Percentiles rank a stretch among this genome's conserved stretches.
Evolutionary conservation across 176 grass and related monocot genomes (phyloP).

Genomic region (Saccharum officinarum): DNA sequence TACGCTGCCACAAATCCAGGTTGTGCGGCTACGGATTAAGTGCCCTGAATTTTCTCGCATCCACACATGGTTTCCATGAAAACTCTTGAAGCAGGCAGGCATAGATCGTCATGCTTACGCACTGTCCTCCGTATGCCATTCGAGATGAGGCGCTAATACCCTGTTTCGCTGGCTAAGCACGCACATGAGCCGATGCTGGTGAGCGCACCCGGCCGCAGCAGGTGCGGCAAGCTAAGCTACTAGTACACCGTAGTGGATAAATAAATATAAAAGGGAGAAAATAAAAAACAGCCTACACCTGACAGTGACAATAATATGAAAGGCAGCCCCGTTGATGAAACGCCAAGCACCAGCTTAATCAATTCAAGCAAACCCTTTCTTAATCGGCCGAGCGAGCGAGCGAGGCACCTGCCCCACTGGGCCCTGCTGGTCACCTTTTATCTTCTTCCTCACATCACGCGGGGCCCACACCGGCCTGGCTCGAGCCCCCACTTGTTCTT

Average conservation of each 20-base stretch:
- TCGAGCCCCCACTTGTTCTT: not conserved
- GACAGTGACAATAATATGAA: constrained; percentile 4
- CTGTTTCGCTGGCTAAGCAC: not conserved
- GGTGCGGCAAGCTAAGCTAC: constrained; percentile 2
- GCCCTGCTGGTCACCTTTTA: not conserved
- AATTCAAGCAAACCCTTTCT: not conserved
- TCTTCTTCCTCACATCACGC: constrained; percentile 48
- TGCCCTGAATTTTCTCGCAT: no score
- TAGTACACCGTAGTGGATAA: no score
- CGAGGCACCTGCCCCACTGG: not conserved
- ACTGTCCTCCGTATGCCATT: not conserved
- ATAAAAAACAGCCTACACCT: not conserved
- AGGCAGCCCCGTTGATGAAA: constrained; percentile 23
- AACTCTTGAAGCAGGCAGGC: no score
- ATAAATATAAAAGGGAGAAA: no score
- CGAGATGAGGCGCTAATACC: not conserved
- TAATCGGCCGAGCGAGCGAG: constrained; percentile 1
- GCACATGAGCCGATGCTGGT: constrained; percentile 3
- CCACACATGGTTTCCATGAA: no score
- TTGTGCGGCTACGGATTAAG: not conserved
- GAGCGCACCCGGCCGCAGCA: not conserved
- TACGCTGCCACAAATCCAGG: no score
- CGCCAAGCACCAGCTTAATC: constrained; percentile 17
- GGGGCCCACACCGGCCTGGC: constrained; percentile 32
- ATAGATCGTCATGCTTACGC: not conserved